phyloP scores from a whole-genome alignment of 768 basidiomycete genomes.

The Suillus subaureus region DNA sequence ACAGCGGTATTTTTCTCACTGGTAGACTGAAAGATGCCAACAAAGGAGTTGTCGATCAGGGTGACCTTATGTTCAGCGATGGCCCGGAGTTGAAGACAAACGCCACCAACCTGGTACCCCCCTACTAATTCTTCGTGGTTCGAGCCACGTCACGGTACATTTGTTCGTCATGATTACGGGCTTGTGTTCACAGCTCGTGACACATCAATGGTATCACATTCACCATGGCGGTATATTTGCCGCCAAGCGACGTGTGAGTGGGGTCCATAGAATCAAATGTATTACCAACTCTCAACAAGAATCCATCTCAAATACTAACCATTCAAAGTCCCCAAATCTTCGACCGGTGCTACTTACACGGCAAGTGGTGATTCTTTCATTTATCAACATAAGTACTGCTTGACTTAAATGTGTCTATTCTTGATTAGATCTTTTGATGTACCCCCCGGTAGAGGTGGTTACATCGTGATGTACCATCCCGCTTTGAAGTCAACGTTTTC shows the following conservation, averaged over 20 bases:
- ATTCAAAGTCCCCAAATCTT: background rate
- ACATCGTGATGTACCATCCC: background rate
- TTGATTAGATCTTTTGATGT: background rate
- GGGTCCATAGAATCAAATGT: background rate
- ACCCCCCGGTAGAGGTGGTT: background rate
- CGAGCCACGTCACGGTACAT: background rate
- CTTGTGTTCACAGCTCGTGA: background rate
- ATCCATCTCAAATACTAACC: background rate
- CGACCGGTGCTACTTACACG: background rate
- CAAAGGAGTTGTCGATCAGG: background rate
- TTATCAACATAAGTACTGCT: background rate
- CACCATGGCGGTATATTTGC: background rate
- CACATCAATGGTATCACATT: background rate
- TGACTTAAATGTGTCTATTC: background rate
- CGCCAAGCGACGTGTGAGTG: background rate
- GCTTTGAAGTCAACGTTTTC: background rate
- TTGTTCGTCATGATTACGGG: background rate
- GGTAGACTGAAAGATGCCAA: background rate
- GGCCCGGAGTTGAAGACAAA: background rate
- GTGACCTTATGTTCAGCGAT: background rate
- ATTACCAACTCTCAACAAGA: background rate
- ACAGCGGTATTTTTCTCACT: background rate
- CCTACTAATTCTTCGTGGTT: background rate
- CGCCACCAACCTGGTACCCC: background rate
- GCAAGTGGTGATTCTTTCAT: background rate